These are phyloP conservation scores for Amphichorda felina DNA, from an alignment of 2,329 filamentous ascomycete genomes.

Conservation along the genomic window DNA sequence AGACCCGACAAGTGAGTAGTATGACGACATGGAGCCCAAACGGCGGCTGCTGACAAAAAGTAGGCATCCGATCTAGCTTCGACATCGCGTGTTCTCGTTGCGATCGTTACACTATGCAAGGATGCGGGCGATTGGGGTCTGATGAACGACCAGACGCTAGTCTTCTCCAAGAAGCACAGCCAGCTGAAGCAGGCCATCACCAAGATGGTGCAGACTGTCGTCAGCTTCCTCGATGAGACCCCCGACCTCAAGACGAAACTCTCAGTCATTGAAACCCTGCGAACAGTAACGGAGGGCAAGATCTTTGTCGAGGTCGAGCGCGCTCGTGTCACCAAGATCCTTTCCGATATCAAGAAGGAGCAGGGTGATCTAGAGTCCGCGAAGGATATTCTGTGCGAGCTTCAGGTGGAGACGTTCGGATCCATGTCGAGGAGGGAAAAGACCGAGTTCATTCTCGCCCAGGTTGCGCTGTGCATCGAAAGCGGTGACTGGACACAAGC, in stretches of 20 bases:
- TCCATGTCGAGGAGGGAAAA: conserved; percentile 97
- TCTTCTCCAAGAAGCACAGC: conserved; percentile 98
- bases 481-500: conserved; percentile 95
- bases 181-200: conserved; percentile 99
- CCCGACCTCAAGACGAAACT: conserved; percentile 82
- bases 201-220: conserved; percentile 96
- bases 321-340: conserved; percentile 84
- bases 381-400: conserved; percentile 86
- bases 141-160: conserved; percentile 90
- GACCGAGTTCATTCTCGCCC: conserved; percentile 95
- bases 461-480: conserved; percentile 90
- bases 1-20: conserved; percentile 74
- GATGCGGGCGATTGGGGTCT: conserved; percentile 85
- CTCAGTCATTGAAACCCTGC: conserved; percentile 84
- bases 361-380: conserved; percentile 87
- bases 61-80: conserved; percentile 93
- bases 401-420: conserved; percentile 97
- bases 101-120: conserved; percentile 91
- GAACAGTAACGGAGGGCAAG: conserved; percentile 97
- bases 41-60: conserved; percentile 5
- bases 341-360: conserved; percentile 94
- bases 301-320: conserved; percentile 99
- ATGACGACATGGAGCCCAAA: conserved; percentile 5
- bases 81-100: conserved; percentile 76
- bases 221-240: conserved; percentile 80